Evolutionary conservation across 352 stramenopile species (phyloP), one percentile per base, ranked within the genome.

Genomic region (Phytophthora sp.): DNA sequence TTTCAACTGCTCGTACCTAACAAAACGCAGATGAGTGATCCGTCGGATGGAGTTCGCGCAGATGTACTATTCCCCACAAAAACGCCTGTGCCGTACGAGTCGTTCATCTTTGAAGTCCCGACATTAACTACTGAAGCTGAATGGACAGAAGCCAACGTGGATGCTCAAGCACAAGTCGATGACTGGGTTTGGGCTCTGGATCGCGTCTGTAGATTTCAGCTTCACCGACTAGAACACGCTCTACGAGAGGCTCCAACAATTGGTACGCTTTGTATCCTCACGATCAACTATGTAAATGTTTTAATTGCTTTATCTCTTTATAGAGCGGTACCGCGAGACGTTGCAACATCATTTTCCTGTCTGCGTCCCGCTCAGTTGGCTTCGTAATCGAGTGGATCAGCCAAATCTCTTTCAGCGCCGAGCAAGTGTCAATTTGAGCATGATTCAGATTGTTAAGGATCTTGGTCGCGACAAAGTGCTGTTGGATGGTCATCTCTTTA

Each of bases 401-500:
- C 71, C 80, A 38, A 71, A 77, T 30, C 68, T 73, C n/a, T n/a
- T n/a, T n/a, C 75, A 85, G 39, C 73, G 72, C 1, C 81, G 79
- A 11, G 77, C 79, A 24, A 87, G 73, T 55, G 76, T 66, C 21
- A 90, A 86, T 63, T 56, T 93, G 61, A 84, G 74, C 49, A 91
- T 93, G 80, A 69, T 88, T 26, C 84, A 93, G 66, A 80, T 93
- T 39, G 80, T 91, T 24, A 91, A 91, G 20, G 84, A 93, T 33
- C 67, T 93, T n/a, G 82, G 81, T 31, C 82, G 84, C 0, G 84
- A 93, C 52, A 74, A 79, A 21, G 73, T 91, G 30, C 67, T 90
- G 3, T 66, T 93, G 26, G 82, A 91, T 56, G 69, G 79, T 11
- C 71, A 71, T 8, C 71, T 85, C 18, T 73, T 90, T 29, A 77